Base-by-base conservation (phyloP, 208 protist genomes). In the Wallacemonas sp. region DNA sequence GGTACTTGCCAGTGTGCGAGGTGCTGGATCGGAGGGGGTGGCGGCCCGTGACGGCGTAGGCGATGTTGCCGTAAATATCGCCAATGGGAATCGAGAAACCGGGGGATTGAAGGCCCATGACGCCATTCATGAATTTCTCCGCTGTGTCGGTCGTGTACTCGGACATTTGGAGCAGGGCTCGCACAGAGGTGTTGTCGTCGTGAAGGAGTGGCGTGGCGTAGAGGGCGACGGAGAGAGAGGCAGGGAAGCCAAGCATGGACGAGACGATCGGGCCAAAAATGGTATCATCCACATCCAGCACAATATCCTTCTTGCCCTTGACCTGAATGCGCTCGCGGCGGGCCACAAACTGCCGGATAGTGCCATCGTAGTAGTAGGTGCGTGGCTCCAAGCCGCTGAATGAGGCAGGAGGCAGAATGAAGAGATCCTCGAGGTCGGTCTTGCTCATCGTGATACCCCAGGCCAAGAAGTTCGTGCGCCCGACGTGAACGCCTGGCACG, bases 401-500 rank as follows among this genome's bases (percentile, higher is more conserved):
- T 22, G 54, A 15, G 26, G 34, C 26, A 8, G 70, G 71, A 26
- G 77, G 72, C 33, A 88, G 58, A 26, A 88, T 62, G 71, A 82
- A 88, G 11, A 85, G 49, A 54, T 88, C 82, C 66, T 84, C 70
- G 39, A 88, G 65, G 45, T 88, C 82, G 11, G 77, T 88, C 70
- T 72, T 73, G 49, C 71, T 80, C 77, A 85, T 81, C 19, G 82
- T 88, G 54, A 88, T 82, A 33, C 82, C 82, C 82, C 82, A 88
- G 17, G 82, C 60, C 8, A 88, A 17, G 62, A 77, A 42, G 9
- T 65, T 75, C 27, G 82, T 80, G 19, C 54, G 66, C 39, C 75
- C 82, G 67, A 85, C 82, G 68, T 82, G 79, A 3, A 72, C 63
- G 15, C 82, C 82, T 9, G 78, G 77, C 30, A 88, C 36, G 19